Conservation (phyloP, 73 alveolate species). For the Paramecium primaurelia region DNA sequence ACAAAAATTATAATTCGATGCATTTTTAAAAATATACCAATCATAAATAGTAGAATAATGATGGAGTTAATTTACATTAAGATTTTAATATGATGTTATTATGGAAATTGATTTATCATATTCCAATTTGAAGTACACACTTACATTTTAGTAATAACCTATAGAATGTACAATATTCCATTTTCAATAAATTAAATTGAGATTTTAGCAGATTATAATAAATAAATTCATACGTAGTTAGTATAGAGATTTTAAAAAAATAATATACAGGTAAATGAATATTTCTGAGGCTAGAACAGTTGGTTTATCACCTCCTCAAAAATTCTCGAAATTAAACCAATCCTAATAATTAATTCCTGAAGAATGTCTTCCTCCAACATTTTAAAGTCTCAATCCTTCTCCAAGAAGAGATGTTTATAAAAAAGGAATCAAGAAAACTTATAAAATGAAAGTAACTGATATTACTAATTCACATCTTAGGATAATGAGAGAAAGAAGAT, state of each 20-base stretch:
- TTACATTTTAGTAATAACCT: background rate
- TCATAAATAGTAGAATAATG: background rate
- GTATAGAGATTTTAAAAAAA: background rate
- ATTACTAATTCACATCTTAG: background rate
- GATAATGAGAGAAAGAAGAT: constrained; percentile 12
- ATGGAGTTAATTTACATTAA: background rate
- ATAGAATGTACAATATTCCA: background rate
- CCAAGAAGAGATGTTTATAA: background rate
- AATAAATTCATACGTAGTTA: background rate
- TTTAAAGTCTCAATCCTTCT: background rate
- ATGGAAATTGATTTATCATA: background rate
- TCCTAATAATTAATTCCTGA: background rate
- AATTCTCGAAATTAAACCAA: background rate
- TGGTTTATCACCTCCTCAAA: background rate
- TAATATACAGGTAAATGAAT: background rate
- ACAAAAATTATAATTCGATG: background rate
- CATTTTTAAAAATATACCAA: background rate
- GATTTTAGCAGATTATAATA: background rate
- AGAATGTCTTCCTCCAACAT: constrained; percentile 3
- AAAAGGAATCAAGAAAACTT: constrained; percentile 11
- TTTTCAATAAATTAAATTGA: background rate
- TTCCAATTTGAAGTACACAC: background rate
- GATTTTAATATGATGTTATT: background rate
- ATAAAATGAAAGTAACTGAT: background rate
- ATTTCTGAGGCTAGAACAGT: background rate